Conservation (phyloP, 2,329 filamentous ascomycete species). For the Sclerotinia spermophila region DNA sequence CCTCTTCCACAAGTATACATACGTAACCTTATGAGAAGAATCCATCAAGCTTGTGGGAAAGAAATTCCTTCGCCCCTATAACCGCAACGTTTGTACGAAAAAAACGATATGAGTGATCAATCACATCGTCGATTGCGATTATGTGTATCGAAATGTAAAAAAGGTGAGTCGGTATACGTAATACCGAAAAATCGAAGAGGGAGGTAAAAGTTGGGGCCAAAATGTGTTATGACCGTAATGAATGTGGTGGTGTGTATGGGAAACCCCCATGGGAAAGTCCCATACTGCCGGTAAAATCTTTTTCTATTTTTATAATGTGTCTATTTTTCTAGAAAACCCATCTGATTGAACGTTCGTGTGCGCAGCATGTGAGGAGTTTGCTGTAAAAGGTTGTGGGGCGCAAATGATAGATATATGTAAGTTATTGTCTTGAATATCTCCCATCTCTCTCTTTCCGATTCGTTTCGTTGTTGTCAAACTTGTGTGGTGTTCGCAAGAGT, state of each 20-base stretch:
- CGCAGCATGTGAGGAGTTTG: neutral
- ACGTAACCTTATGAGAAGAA: neutral
- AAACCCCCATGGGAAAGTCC: neutral
- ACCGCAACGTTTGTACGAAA: neutral
- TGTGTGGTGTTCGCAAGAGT: neutral
- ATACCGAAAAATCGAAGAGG: neutral
- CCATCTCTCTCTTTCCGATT: neutral
- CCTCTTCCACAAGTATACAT: neutral
- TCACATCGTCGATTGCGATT: neutral
- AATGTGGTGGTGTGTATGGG: constrained; percentile 1
- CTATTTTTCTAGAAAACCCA: neutral
- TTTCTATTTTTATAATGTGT: neutral
- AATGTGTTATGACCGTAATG: neutral
- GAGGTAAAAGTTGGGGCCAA: neutral
- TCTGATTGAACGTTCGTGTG: constrained; percentile 4
- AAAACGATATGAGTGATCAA: constrained; percentile 2
- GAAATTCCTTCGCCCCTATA: neutral
- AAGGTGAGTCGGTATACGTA: neutral
- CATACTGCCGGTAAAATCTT: neutral
- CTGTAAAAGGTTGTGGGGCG: neutral
- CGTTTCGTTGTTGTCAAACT: neutral
- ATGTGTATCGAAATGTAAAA: neutral
- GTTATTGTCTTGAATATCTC: neutral
- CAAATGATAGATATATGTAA: neutral
- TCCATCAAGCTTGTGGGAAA: constrained; percentile 3